Evolutionary conservation across 2,329 filamentous ascomycete genomes (phyloP).

Genomic region (Exutisphaerella laricina): DNA sequence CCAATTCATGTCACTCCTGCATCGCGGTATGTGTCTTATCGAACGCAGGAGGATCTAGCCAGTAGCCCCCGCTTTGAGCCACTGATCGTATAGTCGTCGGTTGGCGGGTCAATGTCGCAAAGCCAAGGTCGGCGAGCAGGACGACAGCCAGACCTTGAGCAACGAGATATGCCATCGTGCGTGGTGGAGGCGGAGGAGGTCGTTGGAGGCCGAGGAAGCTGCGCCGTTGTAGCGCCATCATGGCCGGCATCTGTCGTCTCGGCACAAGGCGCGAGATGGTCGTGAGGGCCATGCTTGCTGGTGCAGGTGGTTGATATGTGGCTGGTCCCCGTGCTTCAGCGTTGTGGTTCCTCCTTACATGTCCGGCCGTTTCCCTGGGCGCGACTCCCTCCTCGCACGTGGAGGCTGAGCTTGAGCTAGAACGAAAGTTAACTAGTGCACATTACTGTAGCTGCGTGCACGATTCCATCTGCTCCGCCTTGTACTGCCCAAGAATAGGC

Average conservation of each 20-base stretch:
- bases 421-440: too few species aligned
- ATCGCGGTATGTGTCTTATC: conserved; percentile 16
- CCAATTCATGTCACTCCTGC: conserved; percentile 2
- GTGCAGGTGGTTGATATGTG: too few species aligned
- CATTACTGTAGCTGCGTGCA: too few species aligned
- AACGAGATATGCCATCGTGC: conserved; percentile 32
- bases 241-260: too few species aligned
- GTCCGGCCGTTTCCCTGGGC: too few species aligned
- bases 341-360: too few species aligned
- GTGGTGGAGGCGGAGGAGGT: conserved; percentile 27
- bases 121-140: conserved; percentile 26
- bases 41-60: conserved; percentile 23
- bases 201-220: conserved; percentile 30
- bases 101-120: conserved; percentile 22
- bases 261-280: too few species aligned
- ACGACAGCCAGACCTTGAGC: conserved; percentile 32
- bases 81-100: conserved; percentile 24
- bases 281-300: neutral
- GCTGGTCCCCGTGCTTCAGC: too few species aligned
- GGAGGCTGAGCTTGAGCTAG: too few species aligned
- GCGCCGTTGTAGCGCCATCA: conserved; percentile 23
- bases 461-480: too few species aligned
- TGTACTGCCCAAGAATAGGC: too few species aligned
- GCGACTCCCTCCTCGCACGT: too few species aligned
- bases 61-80: conserved; percentile 28